Percentiles rank a stretch among this genome's conserved stretches.
These are phyloP conservation scores for Aspergillus bombycis DNA, from an alignment of 2,329 filamentous ascomycete genomes.

Conservation along the genomic window DNA sequence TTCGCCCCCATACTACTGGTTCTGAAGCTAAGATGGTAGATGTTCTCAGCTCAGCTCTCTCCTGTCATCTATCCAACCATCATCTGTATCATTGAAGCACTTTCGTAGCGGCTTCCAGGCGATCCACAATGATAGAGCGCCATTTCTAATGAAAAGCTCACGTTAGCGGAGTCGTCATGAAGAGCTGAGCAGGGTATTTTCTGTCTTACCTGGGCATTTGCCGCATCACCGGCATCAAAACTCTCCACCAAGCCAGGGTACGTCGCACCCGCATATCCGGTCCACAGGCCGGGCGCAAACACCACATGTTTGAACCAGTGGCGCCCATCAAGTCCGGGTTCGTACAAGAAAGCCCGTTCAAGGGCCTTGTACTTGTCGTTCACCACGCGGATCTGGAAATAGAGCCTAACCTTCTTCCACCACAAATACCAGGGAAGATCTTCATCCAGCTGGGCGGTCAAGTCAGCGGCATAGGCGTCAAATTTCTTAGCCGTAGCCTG, in stretches of 20 bases:
- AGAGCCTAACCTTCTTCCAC: constrained; percentile 67
- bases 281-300: constrained; percentile 90
- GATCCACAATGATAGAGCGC: constrained; percentile 42
- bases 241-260: constrained; percentile 68
- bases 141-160: constrained; percentile 39
- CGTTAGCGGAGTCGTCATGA: not conserved
- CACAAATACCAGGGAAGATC: constrained; percentile 78
- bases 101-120: constrained; percentile 36
- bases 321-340: constrained; percentile 74
- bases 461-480: constrained; percentile 53
- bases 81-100: constrained; percentile 28
- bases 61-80: not conserved
- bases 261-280: constrained; percentile 78
- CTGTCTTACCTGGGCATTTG: constrained; percentile 55
- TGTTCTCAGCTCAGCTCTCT: not conserved
- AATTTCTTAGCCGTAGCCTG: constrained; percentile 53
- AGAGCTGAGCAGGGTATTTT: constrained; percentile 8
- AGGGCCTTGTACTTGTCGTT: constrained; percentile 84
- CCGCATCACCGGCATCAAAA: constrained; percentile 55
- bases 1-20: not conserved
- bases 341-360: constrained; percentile 78
- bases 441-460: constrained; percentile 53
- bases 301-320: constrained; percentile 95
- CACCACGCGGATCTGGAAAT: constrained; percentile 64
- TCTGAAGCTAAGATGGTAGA: not conserved